phyloP scores from a whole-genome alignment of 2,329 filamentous ascomycete genomes.

The Fusarium ramigenum region DNA sequence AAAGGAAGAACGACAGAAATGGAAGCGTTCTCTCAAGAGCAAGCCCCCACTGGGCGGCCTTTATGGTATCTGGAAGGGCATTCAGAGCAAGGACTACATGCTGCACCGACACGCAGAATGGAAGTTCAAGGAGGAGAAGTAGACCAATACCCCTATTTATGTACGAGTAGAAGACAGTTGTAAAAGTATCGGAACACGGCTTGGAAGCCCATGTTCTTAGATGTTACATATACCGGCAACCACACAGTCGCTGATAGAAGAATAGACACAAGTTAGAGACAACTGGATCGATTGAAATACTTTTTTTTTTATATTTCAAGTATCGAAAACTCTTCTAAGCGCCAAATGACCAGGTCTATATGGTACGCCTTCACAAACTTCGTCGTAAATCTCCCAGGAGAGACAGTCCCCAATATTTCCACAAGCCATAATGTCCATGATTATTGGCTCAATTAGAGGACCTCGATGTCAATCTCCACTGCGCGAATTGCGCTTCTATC shows the following conservation, averaged over 20 bases:
- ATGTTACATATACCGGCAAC: not conserved
- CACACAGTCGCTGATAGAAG: not conserved
- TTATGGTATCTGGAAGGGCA: constrained; percentile 67
- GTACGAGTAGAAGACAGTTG: constrained; percentile 15
- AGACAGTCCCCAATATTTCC: constrained; percentile 35
- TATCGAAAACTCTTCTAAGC: constrained; percentile 28
- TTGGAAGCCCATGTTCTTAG: not conserved
- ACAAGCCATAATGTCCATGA: constrained; percentile 36
- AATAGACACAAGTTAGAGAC: not conserved
- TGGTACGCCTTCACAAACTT: constrained; percentile 30
- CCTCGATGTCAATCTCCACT: constrained; percentile 27
- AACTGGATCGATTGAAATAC: constrained; percentile 12
- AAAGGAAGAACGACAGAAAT: constrained; percentile 49
- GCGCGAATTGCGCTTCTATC: constrained; percentile 38
- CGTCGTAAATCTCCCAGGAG: constrained; percentile 28
- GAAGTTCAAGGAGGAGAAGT: constrained; percentile 58
- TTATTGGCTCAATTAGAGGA: constrained; percentile 42
- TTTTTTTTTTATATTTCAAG: constrained; percentile 39
- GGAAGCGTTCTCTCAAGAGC: constrained; percentile 56
- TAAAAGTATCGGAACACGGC: not conserved
- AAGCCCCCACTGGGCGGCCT: constrained; percentile 66
- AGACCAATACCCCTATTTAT: constrained; percentile 32
- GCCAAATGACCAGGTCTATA: constrained; percentile 39
- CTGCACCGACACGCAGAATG: constrained; percentile 63
- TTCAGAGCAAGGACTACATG: constrained; percentile 65